Percentiles rank a stretch among this genome's conserved stretches.
Evolutionary conservation across 2,329 filamentous ascomycete species (phyloP).

Genomic region (Parasarocladium wereldwijsianum): DNA sequence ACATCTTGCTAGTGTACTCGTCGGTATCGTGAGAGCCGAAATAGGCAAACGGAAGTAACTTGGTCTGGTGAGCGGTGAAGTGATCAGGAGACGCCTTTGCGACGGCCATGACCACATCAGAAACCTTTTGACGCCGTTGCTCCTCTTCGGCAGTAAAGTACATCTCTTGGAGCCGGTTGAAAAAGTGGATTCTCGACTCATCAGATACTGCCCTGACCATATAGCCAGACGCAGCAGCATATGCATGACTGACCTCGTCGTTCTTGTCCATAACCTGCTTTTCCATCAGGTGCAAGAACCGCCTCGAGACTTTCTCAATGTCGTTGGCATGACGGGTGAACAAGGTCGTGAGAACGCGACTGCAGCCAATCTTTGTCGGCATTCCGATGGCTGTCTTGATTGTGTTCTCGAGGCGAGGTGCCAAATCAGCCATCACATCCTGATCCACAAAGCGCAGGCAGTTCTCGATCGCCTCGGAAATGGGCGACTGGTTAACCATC

Average conservation of each 20-base stretch:
- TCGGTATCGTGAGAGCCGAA: slow-evolving; percentile 76
- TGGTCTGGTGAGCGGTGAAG: slow-evolving; percentile 61
- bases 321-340: slow-evolving; percentile 65
- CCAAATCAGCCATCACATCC: slow-evolving; percentile 59
- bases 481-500: slow-evolving; percentile 70
- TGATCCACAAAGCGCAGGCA: slow-evolving; percentile 75
- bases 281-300: slow-evolving; percentile 63
- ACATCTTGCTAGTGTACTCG: slow-evolving; percentile 64
- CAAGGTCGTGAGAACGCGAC: slow-evolving; percentile 69
- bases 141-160: slow-evolving; percentile 79
- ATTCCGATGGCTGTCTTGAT: slow-evolving; percentile 82
- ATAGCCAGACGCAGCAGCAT: slow-evolving; percentile 77
- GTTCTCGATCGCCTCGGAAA: slow-evolving; percentile 84
- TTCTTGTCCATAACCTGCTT: slow-evolving; percentile 82
- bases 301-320: slow-evolving; percentile 60
- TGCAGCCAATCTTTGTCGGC: slow-evolving; percentile 86
- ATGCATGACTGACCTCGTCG: slow-evolving; percentile 81
- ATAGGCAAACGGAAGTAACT: slow-evolving; percentile 75
- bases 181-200: slow-evolving; percentile 34
- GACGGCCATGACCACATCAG: slow-evolving; percentile 69
- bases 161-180: slow-evolving; percentile 42
- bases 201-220: slow-evolving; percentile 48
- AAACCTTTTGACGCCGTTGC: slow-evolving; percentile 55
- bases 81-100: slow-evolving; percentile 81
- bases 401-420: slow-evolving; percentile 56